phyloP scores from a whole-genome alignment of 371 early-diverging fungal species.

The Mucor lusitanicus region DNA sequence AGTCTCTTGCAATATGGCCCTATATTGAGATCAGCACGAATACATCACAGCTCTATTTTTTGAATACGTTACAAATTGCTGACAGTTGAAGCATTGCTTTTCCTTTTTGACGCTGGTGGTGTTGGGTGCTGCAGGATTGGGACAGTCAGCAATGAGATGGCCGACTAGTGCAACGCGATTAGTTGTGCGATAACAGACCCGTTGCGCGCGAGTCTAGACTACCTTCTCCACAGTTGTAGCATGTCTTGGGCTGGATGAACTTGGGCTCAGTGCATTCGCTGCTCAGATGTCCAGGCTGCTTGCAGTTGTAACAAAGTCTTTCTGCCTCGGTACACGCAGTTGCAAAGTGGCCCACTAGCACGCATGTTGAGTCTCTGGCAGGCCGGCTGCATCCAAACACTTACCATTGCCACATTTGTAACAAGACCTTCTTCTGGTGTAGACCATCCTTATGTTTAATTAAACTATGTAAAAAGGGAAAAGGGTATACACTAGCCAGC shows the following conservation, averaged over 20 bases:
- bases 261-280: slow-evolving; percentile 56
- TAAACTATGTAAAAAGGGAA: not conserved
- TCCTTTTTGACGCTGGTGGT: slow-evolving; percentile 9
- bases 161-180: slow-evolving; percentile 42
- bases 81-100: slow-evolving; percentile 56
- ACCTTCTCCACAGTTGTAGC: slow-evolving; percentile 67
- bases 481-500: not conserved
- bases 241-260: slow-evolving; percentile 57
- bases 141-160: slow-evolving; percentile 63
- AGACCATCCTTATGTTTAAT: slow-evolving; percentile 40
- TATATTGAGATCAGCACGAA: slow-evolving; percentile 17
- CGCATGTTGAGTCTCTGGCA: not conserved
- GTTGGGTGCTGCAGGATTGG: slow-evolving; percentile 26
- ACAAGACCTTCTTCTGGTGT: slow-evolving; percentile 50
- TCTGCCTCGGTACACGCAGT: slow-evolving; percentile 52
- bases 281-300: slow-evolving; percentile 62
- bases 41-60: not conserved
- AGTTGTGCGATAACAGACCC: not conserved
- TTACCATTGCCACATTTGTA: slow-evolving; percentile 64
- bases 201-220: not conserved
- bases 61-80: slow-evolving; percentile 46
- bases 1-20: slow-evolving; percentile 68
- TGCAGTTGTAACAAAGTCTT: slow-evolving; percentile 63
- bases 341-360: slow-evolving; percentile 54
- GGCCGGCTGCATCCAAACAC: not conserved